These are phyloP conservation scores for Citrus australasica DNA, from an alignment of 345 rosid species.

Conservation along the genomic window DNA sequence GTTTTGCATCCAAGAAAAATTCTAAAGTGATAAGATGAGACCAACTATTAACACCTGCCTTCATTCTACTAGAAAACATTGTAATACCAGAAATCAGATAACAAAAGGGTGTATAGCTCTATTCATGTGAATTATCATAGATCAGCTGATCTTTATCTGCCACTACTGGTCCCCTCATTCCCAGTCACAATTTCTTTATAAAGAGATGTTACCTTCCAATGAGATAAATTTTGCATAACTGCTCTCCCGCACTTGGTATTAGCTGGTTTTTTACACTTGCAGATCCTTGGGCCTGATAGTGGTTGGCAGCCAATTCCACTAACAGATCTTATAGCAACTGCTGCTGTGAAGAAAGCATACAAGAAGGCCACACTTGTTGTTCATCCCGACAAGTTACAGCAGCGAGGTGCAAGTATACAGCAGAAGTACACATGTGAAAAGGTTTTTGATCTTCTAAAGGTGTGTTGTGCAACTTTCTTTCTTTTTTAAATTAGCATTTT, in stretches of 20 bases:
- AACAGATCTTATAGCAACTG: slow-evolving; percentile 62
- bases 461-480: slow-evolving; percentile 5
- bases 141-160: background rate
- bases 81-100: background rate
- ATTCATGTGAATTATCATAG: background rate
- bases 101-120: background rate
- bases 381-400: slow-evolving; percentile 97
- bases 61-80: background rate
- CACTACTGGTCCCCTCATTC: background rate
- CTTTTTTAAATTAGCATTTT: background rate
- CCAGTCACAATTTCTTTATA: background rate
- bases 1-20: background rate
- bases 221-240: background rate
- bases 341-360: slow-evolving; percentile 90
- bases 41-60: background rate
- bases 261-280: slow-evolving; percentile 18
- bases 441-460: slow-evolving; percentile 96
- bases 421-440: slow-evolving; percentile 91
- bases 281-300: slow-evolving; percentile 91
- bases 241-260: background rate
- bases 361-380: slow-evolving; percentile 84
- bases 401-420: slow-evolving; percentile 87
- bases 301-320: slow-evolving; percentile 88
- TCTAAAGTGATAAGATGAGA: background rate
- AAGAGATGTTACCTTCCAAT: background rate